phyloP scores from a whole-genome alignment of 1,284 basidiomycete species.

The Pseudozyma flocculosa region DNA sequence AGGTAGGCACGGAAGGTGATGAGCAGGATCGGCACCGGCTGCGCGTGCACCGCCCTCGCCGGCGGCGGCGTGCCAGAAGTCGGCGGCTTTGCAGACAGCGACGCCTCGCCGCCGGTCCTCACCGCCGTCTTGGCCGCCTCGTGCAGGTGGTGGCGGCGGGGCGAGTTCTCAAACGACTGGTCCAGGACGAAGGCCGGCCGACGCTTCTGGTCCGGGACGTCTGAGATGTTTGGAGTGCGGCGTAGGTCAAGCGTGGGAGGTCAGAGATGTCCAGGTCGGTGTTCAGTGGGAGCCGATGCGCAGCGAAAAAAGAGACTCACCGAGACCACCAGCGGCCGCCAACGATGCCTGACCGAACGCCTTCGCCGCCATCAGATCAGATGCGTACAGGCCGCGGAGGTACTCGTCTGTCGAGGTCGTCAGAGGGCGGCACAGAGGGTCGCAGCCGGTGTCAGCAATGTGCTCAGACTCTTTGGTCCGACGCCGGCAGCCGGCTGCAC shows the following conservation, averaged over 20 bases:
- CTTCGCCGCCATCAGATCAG: slow-evolving; percentile 52
- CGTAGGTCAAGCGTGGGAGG: too few species aligned
- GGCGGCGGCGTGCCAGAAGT: neutral
- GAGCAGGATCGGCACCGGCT: slow-evolving; percentile 38
- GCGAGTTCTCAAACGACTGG: slow-evolving; percentile 71
- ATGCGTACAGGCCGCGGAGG: slow-evolving; percentile 58
- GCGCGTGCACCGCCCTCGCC: slow-evolving; percentile 8
- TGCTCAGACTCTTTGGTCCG: too few species aligned
- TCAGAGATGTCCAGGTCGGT: too few species aligned
- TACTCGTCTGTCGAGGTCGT: slow-evolving; percentile 46
- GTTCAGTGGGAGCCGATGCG: neutral
- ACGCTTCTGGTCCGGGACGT: slow-evolving; percentile 51
- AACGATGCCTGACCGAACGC: slow-evolving; percentile 55
- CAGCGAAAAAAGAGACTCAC: neutral
- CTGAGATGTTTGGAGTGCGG: too few species aligned
- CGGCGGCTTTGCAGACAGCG: too few species aligned
- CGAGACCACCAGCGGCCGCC: slow-evolving; percentile 60
- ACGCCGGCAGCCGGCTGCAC: neutral
- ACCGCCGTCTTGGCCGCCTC: slow-evolving; percentile 66
- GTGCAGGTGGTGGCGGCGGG: slow-evolving; percentile 72
- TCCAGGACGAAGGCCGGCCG: slow-evolving; percentile 59
- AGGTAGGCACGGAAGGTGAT: slow-evolving; percentile 49
- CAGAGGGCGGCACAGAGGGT: too few species aligned
- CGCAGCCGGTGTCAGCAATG: too few species aligned
- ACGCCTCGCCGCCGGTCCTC: slow-evolving; percentile 4